Base-by-base conservation (phyloP, 1,139 yeast genomes). In the Geotrichum klebahnii region DNA sequence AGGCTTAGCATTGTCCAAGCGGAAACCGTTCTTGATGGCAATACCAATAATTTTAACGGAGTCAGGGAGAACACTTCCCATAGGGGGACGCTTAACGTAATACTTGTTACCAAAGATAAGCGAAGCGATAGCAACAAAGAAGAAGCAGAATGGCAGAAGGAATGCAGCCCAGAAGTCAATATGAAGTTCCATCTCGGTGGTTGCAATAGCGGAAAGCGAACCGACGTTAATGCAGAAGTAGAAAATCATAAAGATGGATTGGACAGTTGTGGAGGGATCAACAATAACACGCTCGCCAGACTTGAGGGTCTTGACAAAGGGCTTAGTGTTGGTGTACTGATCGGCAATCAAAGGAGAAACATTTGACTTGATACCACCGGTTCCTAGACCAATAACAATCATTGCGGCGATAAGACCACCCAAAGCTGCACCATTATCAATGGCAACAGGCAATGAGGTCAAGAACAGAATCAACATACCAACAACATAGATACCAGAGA, bases 191-290 rank as follows among this genome's bases (percentile, higher is more conserved):
- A 81, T 69, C 62, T 83, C 82, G 5, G 92, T 81, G 23, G 95
- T 84, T 39, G 90, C 89, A 56, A 87, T 75, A 54, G 85, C 83
- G 54, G 86, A 77, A 59, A 87, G 76, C 8, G 94, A 81, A 49
- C 96, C 96, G 58, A 84, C 70, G 65, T 88, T 88, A 65, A 87
- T 83, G 62, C 86, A 76, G 78, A 87, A 76, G 69, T 87, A 87
- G 68, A 87, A 87, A 34, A 82, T 72, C 74, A 84, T 76, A 56
- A 88, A 82, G 69, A 87, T 76, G 66, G 85, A 77, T 70, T 84
- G 88, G 54, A 84, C 71, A 12, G 95, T 81, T 54, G 80, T 73
- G 59, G 79, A 77, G 49, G 86, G 83, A 61, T 84, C 92, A 39
- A 83, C 76, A 57, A 87, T 77, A 31, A 84, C 90, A 41, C 75